phyloP scores from a whole-genome alignment of 768 basidiomycete genomes.

The Strobilomyces confusus region DNA sequence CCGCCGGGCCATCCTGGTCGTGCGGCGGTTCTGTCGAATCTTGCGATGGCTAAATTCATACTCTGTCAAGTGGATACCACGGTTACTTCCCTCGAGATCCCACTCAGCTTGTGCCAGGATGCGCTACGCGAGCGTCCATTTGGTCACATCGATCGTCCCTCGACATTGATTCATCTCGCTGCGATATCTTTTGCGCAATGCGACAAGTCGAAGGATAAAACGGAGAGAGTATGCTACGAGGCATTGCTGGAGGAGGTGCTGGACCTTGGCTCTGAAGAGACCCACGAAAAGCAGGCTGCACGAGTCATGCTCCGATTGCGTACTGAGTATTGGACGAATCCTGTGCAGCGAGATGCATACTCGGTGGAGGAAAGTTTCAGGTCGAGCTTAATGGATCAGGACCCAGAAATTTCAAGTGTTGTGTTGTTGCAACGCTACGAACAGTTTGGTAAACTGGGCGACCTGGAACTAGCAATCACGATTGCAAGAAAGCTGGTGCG shows the following conservation, averaged over 20 bases:
- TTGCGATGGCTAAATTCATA: background rate
- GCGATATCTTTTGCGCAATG: background rate
- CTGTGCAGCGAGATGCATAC: too few species aligned
- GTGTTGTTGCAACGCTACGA: too few species aligned
- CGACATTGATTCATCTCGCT: background rate
- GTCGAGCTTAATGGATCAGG: too few species aligned
- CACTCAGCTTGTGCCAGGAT: background rate
- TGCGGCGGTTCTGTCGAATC: background rate
- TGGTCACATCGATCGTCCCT: background rate
- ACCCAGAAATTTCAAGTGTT: too few species aligned
- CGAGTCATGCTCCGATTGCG: too few species aligned
- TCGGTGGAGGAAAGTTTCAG: too few species aligned
- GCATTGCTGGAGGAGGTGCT: background rate
- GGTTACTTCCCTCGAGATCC: background rate
- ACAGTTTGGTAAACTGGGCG: too few species aligned
- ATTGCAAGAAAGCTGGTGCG: too few species aligned
- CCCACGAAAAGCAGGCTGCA: too few species aligned
- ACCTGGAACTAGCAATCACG: too few species aligned
- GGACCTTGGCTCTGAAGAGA: background rate
- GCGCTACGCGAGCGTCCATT: background rate
- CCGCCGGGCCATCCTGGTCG: background rate
- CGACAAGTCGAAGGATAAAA: background rate
- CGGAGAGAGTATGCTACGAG: background rate
- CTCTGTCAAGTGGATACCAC: background rate
- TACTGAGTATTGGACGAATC: too few species aligned